Percentiles rank a stretch among this genome's conserved stretches.
phyloP scores from a whole-genome alignment of 2,329 filamentous ascomycete species.

The Aspergillus caelatus region DNA sequence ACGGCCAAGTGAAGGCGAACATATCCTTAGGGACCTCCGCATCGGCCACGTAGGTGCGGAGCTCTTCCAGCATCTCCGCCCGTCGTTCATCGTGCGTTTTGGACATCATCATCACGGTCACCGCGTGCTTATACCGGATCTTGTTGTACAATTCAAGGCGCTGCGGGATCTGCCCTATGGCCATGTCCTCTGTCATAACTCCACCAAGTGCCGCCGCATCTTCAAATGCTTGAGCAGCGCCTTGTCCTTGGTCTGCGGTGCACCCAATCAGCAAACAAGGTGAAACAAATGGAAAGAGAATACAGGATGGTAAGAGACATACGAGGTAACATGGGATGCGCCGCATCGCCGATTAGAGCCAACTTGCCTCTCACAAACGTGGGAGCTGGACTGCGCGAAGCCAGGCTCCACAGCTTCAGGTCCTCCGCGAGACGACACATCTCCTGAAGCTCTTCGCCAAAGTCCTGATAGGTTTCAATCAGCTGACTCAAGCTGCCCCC shows the following conservation, averaged over 20 bases:
- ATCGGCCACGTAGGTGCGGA: neutral
- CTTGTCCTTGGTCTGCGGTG: neutral
- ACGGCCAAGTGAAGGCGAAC: neutral
- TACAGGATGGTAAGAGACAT: neutral
- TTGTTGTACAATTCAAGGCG: neutral
- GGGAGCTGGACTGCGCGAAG: constrained; percentile 13
- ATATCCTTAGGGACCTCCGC: neutral
- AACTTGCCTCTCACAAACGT: constrained; percentile 22
- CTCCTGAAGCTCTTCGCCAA: constrained; percentile 15
- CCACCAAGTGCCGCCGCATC: neutral
- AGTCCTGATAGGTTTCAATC: constrained; percentile 11
- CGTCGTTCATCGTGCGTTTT: neutral
- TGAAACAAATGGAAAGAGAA: neutral
- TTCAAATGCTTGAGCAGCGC: neutral
- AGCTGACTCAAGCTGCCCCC: neutral
- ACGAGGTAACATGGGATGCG: neutral
- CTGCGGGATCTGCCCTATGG: neutral
- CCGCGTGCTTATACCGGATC: neutral
- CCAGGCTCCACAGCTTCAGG: constrained; percentile 25
- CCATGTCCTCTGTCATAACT: neutral
- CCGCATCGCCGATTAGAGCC: constrained; percentile 24
- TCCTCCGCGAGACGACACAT: constrained; percentile 21
- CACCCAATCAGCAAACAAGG: neutral
- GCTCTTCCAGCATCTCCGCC: neutral
- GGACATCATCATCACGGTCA: neutral